Evolutionary conservation across 495 filamentous ascomycete species (phyloP).

Genomic region (Arthonia radiata): DNA sequence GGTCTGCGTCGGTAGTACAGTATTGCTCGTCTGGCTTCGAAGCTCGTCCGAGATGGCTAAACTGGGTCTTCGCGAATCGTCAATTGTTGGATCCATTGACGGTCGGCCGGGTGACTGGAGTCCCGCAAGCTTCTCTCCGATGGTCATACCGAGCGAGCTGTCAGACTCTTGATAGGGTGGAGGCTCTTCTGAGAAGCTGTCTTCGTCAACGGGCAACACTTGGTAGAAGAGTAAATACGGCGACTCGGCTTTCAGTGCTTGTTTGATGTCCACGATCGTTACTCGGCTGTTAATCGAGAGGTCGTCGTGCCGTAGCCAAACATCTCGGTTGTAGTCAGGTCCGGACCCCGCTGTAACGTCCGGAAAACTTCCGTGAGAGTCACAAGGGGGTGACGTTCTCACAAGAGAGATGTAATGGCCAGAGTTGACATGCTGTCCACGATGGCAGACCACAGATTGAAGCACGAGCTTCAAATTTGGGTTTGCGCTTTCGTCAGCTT

Average conservation of each 20-base stretch:
- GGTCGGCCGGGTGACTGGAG: no score
- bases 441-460: conserved; percentile 76
- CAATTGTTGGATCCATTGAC: no score
- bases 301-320: conserved; percentile 86
- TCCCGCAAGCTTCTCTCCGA: no score
- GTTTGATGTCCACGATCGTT: conserved; percentile 47
- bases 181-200: conserved; percentile 12
- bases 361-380: not conserved
- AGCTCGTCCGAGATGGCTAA: no score
- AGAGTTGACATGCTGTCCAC: conserved; percentile 65
- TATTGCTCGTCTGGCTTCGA: no score
- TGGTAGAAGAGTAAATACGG: conserved; percentile 93
- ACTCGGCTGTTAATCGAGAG: conserved; percentile 48
- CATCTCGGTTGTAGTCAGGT: conserved; percentile 24
- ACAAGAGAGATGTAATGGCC: conserved; percentile 80
- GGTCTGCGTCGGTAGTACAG: no score
- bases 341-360: conserved; percentile 2
- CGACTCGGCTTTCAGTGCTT: conserved; percentile 54
- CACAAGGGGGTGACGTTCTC: conserved; percentile 20
- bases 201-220: conserved; percentile 61
- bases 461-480: conserved; percentile 74
- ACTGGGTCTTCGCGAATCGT: no score
- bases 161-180: no score
- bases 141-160: no score
- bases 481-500: conserved; percentile 34